Conservation (phyloP, 371 early-diverging fungal species). For the Mortierella sp. region DNA sequence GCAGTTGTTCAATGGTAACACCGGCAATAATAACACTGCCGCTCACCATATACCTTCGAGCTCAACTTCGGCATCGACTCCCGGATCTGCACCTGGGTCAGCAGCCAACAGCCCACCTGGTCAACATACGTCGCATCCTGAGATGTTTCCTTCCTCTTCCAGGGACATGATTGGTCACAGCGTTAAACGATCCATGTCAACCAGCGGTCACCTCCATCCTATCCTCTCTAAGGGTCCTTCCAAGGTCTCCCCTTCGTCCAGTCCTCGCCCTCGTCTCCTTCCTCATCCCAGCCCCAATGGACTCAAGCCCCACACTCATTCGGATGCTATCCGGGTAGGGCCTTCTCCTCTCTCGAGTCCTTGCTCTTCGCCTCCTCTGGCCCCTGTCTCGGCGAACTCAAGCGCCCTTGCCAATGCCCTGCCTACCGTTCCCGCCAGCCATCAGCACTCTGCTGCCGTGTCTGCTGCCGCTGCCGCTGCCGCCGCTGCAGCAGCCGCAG, state of each 20-base stretch:
- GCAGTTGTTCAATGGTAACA: background rate
- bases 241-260: conserved; percentile 42
- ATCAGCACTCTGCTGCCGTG: conserved; percentile 52
- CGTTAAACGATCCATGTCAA: conserved; percentile 33
- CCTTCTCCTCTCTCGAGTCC: conserved; percentile 54
- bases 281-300: conserved; percentile 41
- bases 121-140: conserved; percentile 17
- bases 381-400: conserved; percentile 23
- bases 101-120: conserved; percentile 51
- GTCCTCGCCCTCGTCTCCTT: conserved; percentile 47
- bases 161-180: background rate
- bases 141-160: conserved; percentile 11
- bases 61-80: conserved; percentile 10
- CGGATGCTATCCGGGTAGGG: conserved; percentile 36
- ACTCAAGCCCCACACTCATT: conserved; percentile 29
- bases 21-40: background rate
- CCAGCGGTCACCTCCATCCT: conserved; percentile 45
- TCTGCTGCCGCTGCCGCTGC: conserved; percentile 53
- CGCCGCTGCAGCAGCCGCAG: conserved; percentile 34
- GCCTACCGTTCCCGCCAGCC: conserved; percentile 46
- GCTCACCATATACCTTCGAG: conserved; percentile 10
- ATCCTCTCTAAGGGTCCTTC: conserved; percentile 44
- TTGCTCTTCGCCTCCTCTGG: conserved; percentile 53
- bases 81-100: conserved; percentile 31
- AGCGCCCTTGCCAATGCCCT: conserved; percentile 42